phyloP scores from a whole-genome alignment of 805 yeast genomes.

The Starmerella ratchasimensis region DNA sequence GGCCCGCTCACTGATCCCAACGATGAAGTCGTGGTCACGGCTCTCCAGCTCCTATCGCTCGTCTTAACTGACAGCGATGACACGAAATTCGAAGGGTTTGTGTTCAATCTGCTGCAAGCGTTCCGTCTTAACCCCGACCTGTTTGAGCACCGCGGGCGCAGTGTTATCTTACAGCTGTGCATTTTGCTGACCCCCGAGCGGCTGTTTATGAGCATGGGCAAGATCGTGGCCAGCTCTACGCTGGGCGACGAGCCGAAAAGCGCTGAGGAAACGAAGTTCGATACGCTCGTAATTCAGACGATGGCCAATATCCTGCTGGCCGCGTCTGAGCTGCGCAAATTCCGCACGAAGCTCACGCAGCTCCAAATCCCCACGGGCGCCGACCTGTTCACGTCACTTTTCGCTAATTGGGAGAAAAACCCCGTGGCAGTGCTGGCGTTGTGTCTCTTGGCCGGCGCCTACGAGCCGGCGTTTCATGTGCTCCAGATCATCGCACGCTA shows the following conservation, averaged over 20 bases:
- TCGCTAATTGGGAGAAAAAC: slow-evolving; percentile 84
- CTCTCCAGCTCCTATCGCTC: slow-evolving; percentile 56
- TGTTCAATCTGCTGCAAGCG: slow-evolving; percentile 52
- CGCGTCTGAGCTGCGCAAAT: slow-evolving; percentile 59
- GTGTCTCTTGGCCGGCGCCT: slow-evolving; percentile 74
- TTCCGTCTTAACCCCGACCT: slow-evolving; percentile 58
- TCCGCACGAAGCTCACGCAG: slow-evolving; percentile 52
- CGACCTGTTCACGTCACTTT: slow-evolving; percentile 57
- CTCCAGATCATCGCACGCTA: slow-evolving; percentile 66
- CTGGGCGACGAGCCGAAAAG: neutral
- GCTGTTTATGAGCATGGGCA: slow-evolving; percentile 67
- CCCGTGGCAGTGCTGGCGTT: slow-evolving; percentile 78
- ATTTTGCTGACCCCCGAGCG: slow-evolving; percentile 68
- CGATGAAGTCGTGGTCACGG: slow-evolving; percentile 63
- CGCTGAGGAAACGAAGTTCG: slow-evolving; percentile 45
- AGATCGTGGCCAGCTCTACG: slow-evolving; percentile 37
- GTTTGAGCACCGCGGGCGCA: slow-evolving; percentile 61
- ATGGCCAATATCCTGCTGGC: slow-evolving; percentile 75
- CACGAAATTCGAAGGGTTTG: slow-evolving; percentile 59
- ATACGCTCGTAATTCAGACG: slow-evolving; percentile 71
- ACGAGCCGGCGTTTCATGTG: slow-evolving; percentile 74
- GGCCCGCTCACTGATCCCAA: slow-evolving; percentile 62
- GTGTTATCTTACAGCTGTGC: slow-evolving; percentile 73
- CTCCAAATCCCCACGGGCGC: slow-evolving; percentile 53
- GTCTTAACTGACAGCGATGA: slow-evolving; percentile 61